Conservation (phyloP, 1,139 yeast genomes). For the Zygotorulaspora mrakii region DNA sequence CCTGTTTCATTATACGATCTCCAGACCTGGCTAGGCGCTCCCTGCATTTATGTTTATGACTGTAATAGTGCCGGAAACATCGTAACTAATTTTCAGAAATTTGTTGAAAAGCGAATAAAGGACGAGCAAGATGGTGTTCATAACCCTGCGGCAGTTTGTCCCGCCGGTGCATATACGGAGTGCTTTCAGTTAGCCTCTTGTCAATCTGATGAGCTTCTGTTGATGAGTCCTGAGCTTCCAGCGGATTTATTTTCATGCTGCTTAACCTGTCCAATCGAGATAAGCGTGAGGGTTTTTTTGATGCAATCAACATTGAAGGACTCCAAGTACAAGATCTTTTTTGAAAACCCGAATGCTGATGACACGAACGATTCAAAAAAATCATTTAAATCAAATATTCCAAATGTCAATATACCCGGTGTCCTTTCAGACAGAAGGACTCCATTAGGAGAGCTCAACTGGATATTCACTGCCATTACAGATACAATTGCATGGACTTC, state of each 20-base stretch:
- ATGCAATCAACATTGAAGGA: slow-evolving; percentile 73
- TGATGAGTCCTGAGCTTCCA: slow-evolving; percentile 92
- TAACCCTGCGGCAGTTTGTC: slow-evolving; percentile 60
- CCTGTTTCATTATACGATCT: slow-evolving; percentile 91
- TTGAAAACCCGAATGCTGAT: slow-evolving; percentile 37
- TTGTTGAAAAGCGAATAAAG: slow-evolving; percentile 84
- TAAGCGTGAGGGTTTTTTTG: slow-evolving; percentile 87
- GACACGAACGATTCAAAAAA: slow-evolving; percentile 36
- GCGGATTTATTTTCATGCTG: slow-evolving; percentile 96
- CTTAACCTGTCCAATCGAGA: slow-evolving; percentile 91
- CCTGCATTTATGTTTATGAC: slow-evolving; percentile 91
- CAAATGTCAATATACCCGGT: slow-evolving; percentile 76
- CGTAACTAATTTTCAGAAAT: slow-evolving; percentile 81
- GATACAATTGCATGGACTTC: slow-evolving; percentile 98
- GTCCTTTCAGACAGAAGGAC: slow-evolving; percentile 88
- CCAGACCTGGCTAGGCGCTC: slow-evolving; percentile 97
- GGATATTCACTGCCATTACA: slow-evolving; percentile 97
- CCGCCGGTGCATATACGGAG: slow-evolving; percentile 59
- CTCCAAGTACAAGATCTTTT: slow-evolving; percentile 54
- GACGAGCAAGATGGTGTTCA: slow-evolving; percentile 78
- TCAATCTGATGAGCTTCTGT: slow-evolving; percentile 75
- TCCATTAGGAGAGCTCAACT: slow-evolving; percentile 90
- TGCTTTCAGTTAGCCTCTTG: slow-evolving; percentile 96
- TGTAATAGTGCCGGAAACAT: slow-evolving; percentile 95
- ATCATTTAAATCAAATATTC: slow-evolving; percentile 37